Conservation (phyloP, 306 rosid species). For the Cicer judaicum region DNA sequence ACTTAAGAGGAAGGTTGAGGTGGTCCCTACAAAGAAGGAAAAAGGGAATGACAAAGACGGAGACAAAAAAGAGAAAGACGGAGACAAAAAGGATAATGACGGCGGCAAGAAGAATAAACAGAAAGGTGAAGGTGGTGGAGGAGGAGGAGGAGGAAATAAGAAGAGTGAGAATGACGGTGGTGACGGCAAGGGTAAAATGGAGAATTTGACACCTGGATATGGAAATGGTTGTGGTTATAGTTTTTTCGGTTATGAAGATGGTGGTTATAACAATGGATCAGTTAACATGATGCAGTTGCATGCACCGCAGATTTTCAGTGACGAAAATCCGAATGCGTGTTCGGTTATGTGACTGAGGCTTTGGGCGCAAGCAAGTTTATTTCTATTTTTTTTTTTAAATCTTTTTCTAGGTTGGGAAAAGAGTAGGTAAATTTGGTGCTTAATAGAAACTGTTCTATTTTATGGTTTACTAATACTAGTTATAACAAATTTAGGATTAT, state of each 20-base stretch:
- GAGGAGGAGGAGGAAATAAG: constrained; percentile 33
- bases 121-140: constrained; percentile 11
- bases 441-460: not conserved
- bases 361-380: not conserved
- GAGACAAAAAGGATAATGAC: constrained; percentile 14
- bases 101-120: constrained; percentile 50
- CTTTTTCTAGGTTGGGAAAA: not conserved
- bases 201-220: constrained; percentile 36
- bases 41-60: constrained; percentile 29
- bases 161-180: not conserved
- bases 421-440: not conserved
- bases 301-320: constrained; percentile 71
- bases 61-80: constrained; percentile 18
- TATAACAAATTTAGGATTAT: not conserved
- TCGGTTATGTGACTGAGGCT: constrained; percentile 58
- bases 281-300: constrained; percentile 43
- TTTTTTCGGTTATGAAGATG: not conserved
- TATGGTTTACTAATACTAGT: not conserved
- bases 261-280: constrained; percentile 45
- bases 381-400: not conserved
- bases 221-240: constrained; percentile 45
- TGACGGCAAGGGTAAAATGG: constrained; percentile 45
- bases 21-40: constrained; percentile 63
- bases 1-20: constrained; percentile 66
- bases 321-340: constrained; percentile 90